These are phyloP conservation scores for Candida nanaspora DNA, from an alignment of 805 yeast genomes.

Conservation along the genomic window DNA sequence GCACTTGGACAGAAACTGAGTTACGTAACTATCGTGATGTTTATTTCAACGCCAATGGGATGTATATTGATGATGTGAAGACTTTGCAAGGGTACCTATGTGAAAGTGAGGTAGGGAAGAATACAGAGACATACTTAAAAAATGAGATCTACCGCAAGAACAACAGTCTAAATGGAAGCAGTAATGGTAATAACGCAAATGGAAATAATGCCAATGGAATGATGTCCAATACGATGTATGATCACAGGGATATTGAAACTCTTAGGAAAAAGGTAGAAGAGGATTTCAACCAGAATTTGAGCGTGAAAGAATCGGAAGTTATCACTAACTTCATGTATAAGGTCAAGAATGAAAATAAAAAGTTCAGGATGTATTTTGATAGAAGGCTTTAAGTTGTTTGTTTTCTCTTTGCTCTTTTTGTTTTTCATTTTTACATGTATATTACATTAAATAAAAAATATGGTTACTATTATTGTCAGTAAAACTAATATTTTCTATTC, in stretches of 20 bases:
- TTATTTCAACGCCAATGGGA: constrained; percentile 26
- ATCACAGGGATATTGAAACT: constrained; percentile 22
- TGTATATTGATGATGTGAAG: constrained; percentile 50
- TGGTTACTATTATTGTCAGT: no score
- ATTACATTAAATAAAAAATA: no score
- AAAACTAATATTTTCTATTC: no score
- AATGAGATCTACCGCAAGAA: constrained; percentile 12
- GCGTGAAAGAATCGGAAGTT: constrained; percentile 75
- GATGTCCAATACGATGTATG: constrained; percentile 11
- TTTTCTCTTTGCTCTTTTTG: neutral
- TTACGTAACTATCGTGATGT: constrained; percentile 62
- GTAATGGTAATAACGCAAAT: neutral
- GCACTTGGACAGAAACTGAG: constrained; percentile 49
- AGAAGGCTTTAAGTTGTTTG: constrained; percentile 8
- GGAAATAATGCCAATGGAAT: neutral
- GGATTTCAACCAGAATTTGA: constrained; percentile 51
- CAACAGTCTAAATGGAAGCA: neutral
- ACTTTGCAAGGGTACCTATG: constrained; percentile 65
- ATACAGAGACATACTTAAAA: constrained; percentile 36
- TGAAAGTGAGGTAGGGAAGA: constrained; percentile 66
- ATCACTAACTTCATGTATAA: constrained; percentile 85
- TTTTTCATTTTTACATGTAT: no score
- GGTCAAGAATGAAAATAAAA: constrained; percentile 56
- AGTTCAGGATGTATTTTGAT: constrained; percentile 32
- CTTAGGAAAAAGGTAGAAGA: constrained; percentile 25